phyloP scores from a whole-genome alignment of 2,329 filamentous ascomycete species.

The Penicillium vulpinum region DNA sequence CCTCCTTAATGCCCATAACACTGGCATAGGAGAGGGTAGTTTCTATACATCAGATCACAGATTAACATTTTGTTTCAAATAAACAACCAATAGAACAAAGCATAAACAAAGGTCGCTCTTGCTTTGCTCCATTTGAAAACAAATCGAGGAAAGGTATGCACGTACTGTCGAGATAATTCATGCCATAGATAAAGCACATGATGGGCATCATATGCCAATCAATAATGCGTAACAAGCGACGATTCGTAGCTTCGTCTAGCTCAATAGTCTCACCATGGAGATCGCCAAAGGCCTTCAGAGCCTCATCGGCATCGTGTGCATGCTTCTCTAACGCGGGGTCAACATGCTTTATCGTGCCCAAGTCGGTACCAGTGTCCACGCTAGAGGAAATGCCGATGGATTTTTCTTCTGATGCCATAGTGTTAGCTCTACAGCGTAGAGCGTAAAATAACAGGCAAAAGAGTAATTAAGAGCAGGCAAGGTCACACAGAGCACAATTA shows the following conservation, averaged over 20 bases:
- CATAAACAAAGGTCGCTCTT: neutral
- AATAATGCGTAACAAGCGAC: conserved; percentile 59
- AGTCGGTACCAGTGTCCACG: conserved; percentile 25
- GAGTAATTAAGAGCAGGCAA: neutral
- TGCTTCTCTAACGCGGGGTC: conserved; percentile 50
- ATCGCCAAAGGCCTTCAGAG: conserved; percentile 57
- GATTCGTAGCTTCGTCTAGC: conserved; percentile 59
- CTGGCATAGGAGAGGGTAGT: conserved; percentile 55
- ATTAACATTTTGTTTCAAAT: neutral
- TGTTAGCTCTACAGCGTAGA: neutral
- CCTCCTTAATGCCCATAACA: conserved; percentile 54
- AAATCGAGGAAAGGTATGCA: neutral
- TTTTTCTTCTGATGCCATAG: conserved; percentile 39
- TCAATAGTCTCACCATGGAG: conserved; percentile 53
- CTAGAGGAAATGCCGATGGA: conserved; percentile 32
- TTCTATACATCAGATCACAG: conserved; percentile 28
- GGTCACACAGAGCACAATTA: neutral
- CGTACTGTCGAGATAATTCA: conserved; percentile 58
- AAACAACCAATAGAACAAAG: neutral
- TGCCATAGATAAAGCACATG: conserved; percentile 59
- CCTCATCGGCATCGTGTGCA: conserved; percentile 60
- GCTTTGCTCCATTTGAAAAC: neutral
- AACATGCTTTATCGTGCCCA: conserved; percentile 23
- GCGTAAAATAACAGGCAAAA: too few relatives aligned
- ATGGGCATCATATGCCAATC: conserved; percentile 64